These are phyloP conservation scores for Kurtzmaniella fragi DNA, from an alignment of 805 yeast genomes.

Conservation along the genomic window DNA sequence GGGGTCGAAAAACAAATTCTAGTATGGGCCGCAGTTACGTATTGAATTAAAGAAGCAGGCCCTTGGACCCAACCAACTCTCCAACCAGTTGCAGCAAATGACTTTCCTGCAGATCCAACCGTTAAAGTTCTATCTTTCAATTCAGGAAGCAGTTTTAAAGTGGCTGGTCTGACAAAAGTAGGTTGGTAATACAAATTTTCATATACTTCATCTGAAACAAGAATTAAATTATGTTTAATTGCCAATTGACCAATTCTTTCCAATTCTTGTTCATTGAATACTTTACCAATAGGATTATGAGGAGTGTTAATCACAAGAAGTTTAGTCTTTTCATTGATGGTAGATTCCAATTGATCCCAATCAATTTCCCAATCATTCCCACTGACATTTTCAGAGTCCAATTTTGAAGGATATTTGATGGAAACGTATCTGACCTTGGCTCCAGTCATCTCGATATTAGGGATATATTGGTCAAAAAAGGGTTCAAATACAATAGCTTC, in stretches of 20 bases:
- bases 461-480: slow-evolving; percentile 92
- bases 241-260: slow-evolving; percentile 73
- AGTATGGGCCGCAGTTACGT: slow-evolving; percentile 85
- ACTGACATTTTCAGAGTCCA: slow-evolving; percentile 54
- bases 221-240: slow-evolving; percentile 74
- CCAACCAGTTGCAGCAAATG: slow-evolving; percentile 99
- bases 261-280: slow-evolving; percentile 61
- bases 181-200: slow-evolving; percentile 76
- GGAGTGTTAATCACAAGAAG: slow-evolving; percentile 89
- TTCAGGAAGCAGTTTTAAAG: slow-evolving; percentile 62
- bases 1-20: slow-evolving; percentile 91
- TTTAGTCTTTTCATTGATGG: slow-evolving; percentile 73
- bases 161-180: slow-evolving; percentile 77
- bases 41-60: slow-evolving; percentile 71
- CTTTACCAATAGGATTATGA: slow-evolving; percentile 94
- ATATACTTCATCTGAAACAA: slow-evolving; percentile 92
- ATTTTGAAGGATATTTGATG: slow-evolving; percentile 75
- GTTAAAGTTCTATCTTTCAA: slow-evolving; percentile 75
- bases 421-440: slow-evolving; percentile 88
- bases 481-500: slow-evolving; percentile 97
- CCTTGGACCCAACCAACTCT: slow-evolving; percentile 96
- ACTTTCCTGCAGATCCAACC: slow-evolving; percentile 96
- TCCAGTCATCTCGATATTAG: slow-evolving; percentile 90
- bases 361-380: slow-evolving; percentile 89
- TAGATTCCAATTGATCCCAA: slow-evolving; percentile 66